Base-by-base conservation (phyloP, 495 filamentous ascomycete genomes). In the Collariella sp. region DNA sequence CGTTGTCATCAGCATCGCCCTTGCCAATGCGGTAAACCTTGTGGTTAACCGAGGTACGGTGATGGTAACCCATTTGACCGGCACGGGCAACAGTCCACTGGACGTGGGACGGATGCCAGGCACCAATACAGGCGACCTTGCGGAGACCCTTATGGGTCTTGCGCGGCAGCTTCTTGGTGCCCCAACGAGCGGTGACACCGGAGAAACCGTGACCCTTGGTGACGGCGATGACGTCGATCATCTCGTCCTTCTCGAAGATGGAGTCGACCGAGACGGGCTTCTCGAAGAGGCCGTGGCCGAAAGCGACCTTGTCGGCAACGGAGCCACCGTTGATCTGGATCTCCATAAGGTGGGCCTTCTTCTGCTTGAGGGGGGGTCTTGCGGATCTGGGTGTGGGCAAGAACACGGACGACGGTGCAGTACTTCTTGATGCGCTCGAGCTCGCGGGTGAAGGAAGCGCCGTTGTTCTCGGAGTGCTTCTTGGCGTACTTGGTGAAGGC, bases 61-160 rank as follows among this genome's bases (percentile, higher is more conserved):
- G 94, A 75, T 99, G 94, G 83, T 99, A 99, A 82, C 94, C 94
- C 76, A 85, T 83, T 80, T 99, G 94, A 94, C 94, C 94, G 64
- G 94, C 94, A 86, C 94, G 94, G 72, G 93, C 94, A 79, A 99
- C 94, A 75, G 94, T 97, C 94, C 94, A 99, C 83, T 99, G 94
- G 80, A 99, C 94, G 88, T 99, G 94, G 75, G 86, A 89, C 70
- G 94, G 94, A 85, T 99, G 94, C 94, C 94, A 99, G 64, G 94
- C 94, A 83, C 94, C 94, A 74, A 99, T 99, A 95, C 94, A 99
- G 68, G 94, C 94, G 67, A 99, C 94, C 86, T 99, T 99, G 66
- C 94, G 86, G 70, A 99, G 87, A 91, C 94, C 94, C 85, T 99
- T 99, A 85, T 99, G 94, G 62, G 94, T 99, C 88, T 99, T 99